These are phyloP conservation scores for Pichia sp. DNA, from an alignment of 1,139 yeast species.

Conservation along the genomic window DNA sequence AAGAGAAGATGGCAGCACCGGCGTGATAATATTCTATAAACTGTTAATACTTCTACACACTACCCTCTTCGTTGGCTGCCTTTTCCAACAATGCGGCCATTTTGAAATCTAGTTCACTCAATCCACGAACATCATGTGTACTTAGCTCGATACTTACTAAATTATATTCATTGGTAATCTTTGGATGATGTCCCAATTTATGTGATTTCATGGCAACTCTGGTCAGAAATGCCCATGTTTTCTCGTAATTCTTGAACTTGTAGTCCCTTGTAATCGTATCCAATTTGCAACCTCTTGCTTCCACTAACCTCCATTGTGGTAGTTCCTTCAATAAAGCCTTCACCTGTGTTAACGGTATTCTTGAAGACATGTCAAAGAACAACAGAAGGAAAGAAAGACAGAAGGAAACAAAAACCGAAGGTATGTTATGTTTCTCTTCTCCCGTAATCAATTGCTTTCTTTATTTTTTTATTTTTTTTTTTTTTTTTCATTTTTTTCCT, in stretches of 20 bases:
- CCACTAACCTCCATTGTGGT: constrained; percentile 12
- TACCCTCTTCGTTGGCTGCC: constrained; percentile 25
- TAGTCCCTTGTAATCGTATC: constrained; percentile 31
- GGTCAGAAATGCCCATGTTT: constrained; percentile 63
- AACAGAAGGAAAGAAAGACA: too few species aligned
- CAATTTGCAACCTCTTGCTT: not conserved
- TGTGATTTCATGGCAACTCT: constrained; percentile 58
- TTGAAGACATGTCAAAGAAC: not conserved
- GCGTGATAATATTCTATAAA: too few species aligned
- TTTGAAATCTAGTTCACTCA: constrained; percentile 53
- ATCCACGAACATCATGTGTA: constrained; percentile 60
- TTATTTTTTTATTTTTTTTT: too few species aligned
- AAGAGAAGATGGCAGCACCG: not conserved
- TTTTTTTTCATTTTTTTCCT: too few species aligned
- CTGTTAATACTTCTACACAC: not conserved
- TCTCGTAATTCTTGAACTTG: constrained; percentile 45
- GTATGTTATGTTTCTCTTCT: too few species aligned
- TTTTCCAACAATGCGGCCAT: constrained; percentile 50
- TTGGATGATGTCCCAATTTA: constrained; percentile 65
- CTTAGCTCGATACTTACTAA: constrained; percentile 50
- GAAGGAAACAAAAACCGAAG: too few species aligned
- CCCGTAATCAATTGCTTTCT: too few species aligned
- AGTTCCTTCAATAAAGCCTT: constrained; percentile 4
- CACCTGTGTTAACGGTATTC: constrained; percentile 6
- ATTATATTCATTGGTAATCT: constrained; percentile 57